These are phyloP conservation scores for Solanum rostratum DNA, from an alignment of 257 asterid genomes.

Conservation along the genomic window DNA sequence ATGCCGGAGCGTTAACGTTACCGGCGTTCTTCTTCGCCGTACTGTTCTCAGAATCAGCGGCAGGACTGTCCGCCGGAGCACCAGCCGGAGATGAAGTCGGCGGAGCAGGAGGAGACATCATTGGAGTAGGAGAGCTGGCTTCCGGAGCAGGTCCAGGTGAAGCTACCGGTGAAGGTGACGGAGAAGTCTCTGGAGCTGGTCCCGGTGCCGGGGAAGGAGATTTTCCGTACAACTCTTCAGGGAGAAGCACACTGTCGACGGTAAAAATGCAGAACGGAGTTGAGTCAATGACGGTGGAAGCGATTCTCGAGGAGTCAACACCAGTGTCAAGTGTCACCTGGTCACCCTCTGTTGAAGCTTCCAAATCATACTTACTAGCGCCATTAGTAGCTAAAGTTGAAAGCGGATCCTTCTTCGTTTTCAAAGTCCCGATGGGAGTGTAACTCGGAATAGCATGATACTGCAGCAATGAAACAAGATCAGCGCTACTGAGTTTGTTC, in stretches of 20 bases:
- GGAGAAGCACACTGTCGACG: slow-evolving; percentile 73
- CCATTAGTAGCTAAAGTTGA: slow-evolving; percentile 79
- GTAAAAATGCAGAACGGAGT: slow-evolving; percentile 86
- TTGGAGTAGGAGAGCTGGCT: slow-evolving; percentile 45
- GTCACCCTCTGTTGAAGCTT: slow-evolving; percentile 59
- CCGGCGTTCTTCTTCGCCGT: slow-evolving; percentile 35
- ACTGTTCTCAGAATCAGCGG: slow-evolving; percentile 63
- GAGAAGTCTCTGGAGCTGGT: slow-evolving; percentile 66
- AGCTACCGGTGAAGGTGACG: slow-evolving; percentile 53
- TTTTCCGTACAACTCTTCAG: slow-evolving; percentile 69
- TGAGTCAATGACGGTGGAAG: slow-evolving; percentile 74
- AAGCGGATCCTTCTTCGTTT: slow-evolving; percentile 35
- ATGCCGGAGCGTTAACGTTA: slow-evolving; percentile 24
- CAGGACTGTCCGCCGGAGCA: slow-evolving; percentile 56
- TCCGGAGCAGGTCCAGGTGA: slow-evolving; percentile 39
- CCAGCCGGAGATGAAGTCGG: slow-evolving; percentile 46
- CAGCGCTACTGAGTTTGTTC: slow-evolving; percentile 55
- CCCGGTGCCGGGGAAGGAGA: slow-evolving; percentile 88
- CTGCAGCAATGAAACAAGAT: slow-evolving; percentile 55
- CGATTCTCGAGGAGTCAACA: slow-evolving; percentile 71
- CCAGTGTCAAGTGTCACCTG: slow-evolving; percentile 76
- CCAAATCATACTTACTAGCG: slow-evolving; percentile 60
- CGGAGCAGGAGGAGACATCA: slow-evolving; percentile 72
- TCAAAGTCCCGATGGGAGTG: slow-evolving; percentile 65
- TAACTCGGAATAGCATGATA: slow-evolving; percentile 76